Percentiles rank a stretch among this genome's conserved stretches.
phyloP scores from a whole-genome alignment of 2,329 filamentous ascomycete species.

The Diaporthe amygdali region DNA sequence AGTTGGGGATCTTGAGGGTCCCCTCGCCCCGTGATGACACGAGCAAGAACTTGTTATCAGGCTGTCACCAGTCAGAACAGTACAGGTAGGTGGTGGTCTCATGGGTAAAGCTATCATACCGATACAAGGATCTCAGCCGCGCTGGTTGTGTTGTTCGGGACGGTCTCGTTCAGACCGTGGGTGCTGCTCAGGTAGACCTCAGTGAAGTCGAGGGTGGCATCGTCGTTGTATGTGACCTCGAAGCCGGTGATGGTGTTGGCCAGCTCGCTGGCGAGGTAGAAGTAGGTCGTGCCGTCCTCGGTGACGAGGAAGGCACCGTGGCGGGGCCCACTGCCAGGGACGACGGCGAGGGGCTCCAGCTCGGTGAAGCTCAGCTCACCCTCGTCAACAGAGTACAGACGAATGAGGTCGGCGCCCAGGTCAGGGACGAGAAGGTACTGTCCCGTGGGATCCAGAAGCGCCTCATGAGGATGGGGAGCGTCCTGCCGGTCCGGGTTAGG shows the following conservation, averaged over 20 bases:
- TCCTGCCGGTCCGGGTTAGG: constrained; percentile 55
- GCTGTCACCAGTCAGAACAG: constrained; percentile 41
- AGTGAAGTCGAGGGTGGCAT: constrained; percentile 47
- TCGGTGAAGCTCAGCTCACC: constrained; percentile 46
- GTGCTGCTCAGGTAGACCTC: constrained; percentile 53
- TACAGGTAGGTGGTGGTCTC: background rate
- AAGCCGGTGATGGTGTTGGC: constrained; percentile 62
- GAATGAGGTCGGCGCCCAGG: constrained; percentile 67
- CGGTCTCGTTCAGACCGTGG: constrained; percentile 51
- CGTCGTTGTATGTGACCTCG: constrained; percentile 54
- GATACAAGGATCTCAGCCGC: constrained; percentile 64
- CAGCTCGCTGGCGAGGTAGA: constrained; percentile 69
- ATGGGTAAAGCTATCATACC: constrained; percentile 47
- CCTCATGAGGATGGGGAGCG: constrained; percentile 67
- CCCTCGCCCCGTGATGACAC: constrained; percentile 71
- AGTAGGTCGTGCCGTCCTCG: constrained; percentile 49
- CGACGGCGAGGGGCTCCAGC: constrained; percentile 45
- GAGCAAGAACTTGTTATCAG: constrained; percentile 66
- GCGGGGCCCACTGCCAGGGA: constrained; percentile 66
- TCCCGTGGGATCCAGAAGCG: constrained; percentile 68
- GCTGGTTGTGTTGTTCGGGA: constrained; percentile 27
- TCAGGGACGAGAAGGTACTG: constrained; percentile 69
- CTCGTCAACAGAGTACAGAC: constrained; percentile 59
- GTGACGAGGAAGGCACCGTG: constrained; percentile 64
- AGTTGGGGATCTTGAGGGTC: constrained; percentile 53